phyloP scores from a whole-genome alignment of 257 asterid genomes.

The Asclepias syriaca region DNA sequence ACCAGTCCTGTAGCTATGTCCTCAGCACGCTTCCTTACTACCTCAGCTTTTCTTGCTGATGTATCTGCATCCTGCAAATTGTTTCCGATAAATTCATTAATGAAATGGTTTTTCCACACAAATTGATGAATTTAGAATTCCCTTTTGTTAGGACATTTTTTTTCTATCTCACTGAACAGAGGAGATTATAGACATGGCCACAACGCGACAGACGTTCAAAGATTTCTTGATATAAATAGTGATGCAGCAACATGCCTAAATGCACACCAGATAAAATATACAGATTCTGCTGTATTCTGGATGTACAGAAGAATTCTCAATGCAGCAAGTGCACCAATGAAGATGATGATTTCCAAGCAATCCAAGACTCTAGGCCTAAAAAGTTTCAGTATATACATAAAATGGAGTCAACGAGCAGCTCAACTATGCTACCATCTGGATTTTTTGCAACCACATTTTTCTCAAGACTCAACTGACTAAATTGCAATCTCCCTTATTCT shows the following conservation, averaged over 20 bases:
- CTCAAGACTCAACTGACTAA: neutral
- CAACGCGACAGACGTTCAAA: neutral
- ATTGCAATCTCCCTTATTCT: neutral
- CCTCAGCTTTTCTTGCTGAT: slow-evolving; percentile 60
- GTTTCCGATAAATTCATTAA: neutral
- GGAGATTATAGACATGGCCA: neutral
- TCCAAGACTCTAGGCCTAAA: neutral
- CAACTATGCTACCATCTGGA: neutral
- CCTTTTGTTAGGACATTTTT: neutral
- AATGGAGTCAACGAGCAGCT: neutral
- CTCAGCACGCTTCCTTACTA: slow-evolving; percentile 63
- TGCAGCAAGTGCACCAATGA: no score
- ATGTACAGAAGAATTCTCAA: no score
- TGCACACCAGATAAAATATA: no score
- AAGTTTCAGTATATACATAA: neutral
- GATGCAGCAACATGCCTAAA: no score
- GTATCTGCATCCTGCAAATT: slow-evolving; percentile 58
- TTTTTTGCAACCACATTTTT: neutral
- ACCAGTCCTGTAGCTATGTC: slow-evolving; percentile 72
- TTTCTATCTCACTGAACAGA: neutral
- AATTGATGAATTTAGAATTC: neutral
- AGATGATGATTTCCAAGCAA: neutral
- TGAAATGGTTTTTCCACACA: neutral
- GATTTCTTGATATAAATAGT: no score
- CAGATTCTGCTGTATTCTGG: no score